Evolutionary conservation across 1,139 yeast species (phyloP), one percentile per base, ranked within the genome.

Genomic region (Kluyveromyces sp.): DNA sequence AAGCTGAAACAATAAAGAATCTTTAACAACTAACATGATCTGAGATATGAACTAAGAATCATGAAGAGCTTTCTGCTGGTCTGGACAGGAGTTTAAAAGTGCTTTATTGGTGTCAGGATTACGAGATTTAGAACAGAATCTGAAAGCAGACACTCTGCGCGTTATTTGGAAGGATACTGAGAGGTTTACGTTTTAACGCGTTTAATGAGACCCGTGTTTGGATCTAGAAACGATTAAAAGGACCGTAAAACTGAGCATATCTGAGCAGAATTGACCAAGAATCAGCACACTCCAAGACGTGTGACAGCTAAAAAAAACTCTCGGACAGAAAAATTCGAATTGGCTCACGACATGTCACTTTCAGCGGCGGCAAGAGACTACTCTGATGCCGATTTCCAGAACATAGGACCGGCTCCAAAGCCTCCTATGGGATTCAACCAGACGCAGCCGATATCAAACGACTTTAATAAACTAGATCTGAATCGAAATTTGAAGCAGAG

Each of bases 281-380:
- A n/a, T n/a, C n/a, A n/a, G n/a, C n/a, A n/a, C n/a, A n/a, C n/a
- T n/a, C n/a, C n/a, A n/a, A n/a, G n/a, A n/a, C n/a, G n/a, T n/a
- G n/a, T n/a, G n/a, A n/a, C n/a, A n/a, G n/a, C n/a, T n/a, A n/a
- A n/a, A n/a, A n/a, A n/a, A n/a, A n/a, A n/a, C n/a, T n/a, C n/a
- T n/a, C n/a, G n/a, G n/a, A n/a, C n/a, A n/a, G n/a, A n/a, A n/a
- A n/a, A n/a, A n/a, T n/a, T n/a, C n/a, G n/a, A n/a, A n/a, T n/a
- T n/a, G n/a, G n/a, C n/a, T n/a, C n/a, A n/a, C n/a, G n/a, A 22
- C 22, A 66, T 67, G 71, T 66, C 71, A 6, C 58, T 67, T 29
- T 66, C 70, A 18, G 65, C 71, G n/a, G 65, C 71, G 4, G 71
- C 81, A 15, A 69, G 75, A 47, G 70, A 60, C 49, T 50, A 67